Conservation (phyloP, 345 rosid genomes). For the Murraya koenigii region DNA sequence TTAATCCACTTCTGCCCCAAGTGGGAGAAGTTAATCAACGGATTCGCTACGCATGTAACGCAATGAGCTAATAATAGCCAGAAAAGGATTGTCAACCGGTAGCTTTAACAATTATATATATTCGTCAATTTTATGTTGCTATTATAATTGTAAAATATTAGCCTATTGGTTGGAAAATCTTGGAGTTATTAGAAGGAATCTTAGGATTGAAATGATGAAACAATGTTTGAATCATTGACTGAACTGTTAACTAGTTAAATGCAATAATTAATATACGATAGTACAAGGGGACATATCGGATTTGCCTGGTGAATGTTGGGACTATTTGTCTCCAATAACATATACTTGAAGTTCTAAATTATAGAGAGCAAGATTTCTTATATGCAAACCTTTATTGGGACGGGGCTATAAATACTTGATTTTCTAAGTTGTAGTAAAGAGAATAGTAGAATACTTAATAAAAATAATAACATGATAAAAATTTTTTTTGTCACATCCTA, state of each 20-base stretch:
- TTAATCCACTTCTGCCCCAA: no score
- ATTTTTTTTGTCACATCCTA: no score
- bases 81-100: neutral
- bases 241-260: neutral
- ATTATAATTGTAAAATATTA: neutral
- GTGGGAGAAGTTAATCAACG: neutral
- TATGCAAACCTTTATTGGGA: neutral
- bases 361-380: neutral
- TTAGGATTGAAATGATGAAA: slow-evolving; percentile 10
- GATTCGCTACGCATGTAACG: neutral
- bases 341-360: neutral
- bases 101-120: no score
- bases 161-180: neutral
- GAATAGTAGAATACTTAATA: no score
- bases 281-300: neutral
- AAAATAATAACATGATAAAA: no score
- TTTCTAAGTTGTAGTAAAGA: no score
- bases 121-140: neutral
- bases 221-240: neutral
- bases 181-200: slow-evolving; percentile 13
- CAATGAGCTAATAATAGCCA: neutral
- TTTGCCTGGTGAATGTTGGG: neutral
- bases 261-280: neutral
- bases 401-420: neutral
- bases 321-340: neutral